A percentile compares a stretch with the other conserved stretches of the same genome.
Conservation (phyloP, 2,329 filamentous ascomycete species). For the Verticillium albo-atrum region DNA sequence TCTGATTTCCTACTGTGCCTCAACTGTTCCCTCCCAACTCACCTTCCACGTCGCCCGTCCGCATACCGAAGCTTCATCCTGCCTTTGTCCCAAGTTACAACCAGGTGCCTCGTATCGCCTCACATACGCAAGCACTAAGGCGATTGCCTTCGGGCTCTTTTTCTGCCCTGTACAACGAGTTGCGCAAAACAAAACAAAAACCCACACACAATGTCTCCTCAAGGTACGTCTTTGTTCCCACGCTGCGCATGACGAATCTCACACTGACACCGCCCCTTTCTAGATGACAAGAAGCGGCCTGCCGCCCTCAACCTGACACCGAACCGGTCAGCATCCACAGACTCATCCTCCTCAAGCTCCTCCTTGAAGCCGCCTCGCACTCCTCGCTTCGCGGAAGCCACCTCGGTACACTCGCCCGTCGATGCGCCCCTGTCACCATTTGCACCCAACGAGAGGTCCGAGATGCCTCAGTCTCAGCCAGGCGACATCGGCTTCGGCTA, state of each 20-base stretch:
- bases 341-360: constrained; percentile 47
- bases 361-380: constrained; percentile 66
- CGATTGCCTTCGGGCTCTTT: background rate
- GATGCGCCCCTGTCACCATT: constrained; percentile 56
- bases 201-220: constrained; percentile 26
- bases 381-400: constrained; percentile 78
- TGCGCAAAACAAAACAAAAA: background rate
- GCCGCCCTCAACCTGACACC: constrained; percentile 50
- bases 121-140: background rate
- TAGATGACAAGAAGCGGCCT: constrained; percentile 54
- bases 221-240: constrained; percentile 32
- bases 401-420: constrained; percentile 71
- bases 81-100: constrained; percentile 14
- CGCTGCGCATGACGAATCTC: constrained; percentile 17
- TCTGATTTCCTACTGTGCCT: constrained; percentile 30
- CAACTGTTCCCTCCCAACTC: constrained; percentile 23
- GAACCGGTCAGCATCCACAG: constrained; percentile 42
- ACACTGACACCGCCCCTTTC: constrained; percentile 11
- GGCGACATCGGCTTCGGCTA: constrained; percentile 93
- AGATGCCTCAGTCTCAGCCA: constrained; percentile 63
- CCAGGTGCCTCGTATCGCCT: background rate
- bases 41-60: background rate
- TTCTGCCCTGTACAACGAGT: background rate
- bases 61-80: constrained; percentile 1
- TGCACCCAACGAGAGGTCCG: constrained; percentile 46